A percentile compares a stretch with the other conserved stretches of the same genome.
Conservation (phyloP, 352 stramenopile species). For the Pythium sukuiense region DNA sequence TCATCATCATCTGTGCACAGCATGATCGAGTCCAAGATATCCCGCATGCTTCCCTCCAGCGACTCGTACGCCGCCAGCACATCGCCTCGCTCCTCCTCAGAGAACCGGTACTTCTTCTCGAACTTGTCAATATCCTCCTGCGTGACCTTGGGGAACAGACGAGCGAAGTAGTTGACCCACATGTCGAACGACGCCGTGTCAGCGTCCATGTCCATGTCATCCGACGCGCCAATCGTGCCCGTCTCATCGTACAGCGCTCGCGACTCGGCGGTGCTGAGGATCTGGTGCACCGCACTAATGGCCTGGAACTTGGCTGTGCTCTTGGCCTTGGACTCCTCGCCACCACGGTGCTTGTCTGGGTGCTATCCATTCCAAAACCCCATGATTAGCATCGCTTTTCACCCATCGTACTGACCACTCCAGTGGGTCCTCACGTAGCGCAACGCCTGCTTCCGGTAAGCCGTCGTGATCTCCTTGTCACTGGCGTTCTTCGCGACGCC, state of each 20-base stretch:
- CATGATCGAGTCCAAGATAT: conserved; percentile 88
- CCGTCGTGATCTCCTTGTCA: conserved; percentile 72
- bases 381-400: neutral
- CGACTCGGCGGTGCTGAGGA: conserved; percentile 76
- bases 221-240: conserved; percentile 56
- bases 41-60: conserved; percentile 74
- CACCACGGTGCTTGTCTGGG: conserved; percentile 87
- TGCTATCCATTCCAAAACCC: conserved; percentile 53
- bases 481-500: conserved; percentile 48
- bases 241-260: conserved; percentile 86
- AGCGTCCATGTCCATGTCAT: conserved; percentile 35
- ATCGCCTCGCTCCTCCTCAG: conserved; percentile 81
- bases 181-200: conserved; percentile 59
- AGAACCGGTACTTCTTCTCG: conserved; percentile 76
- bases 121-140: conserved; percentile 79
- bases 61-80: conserved; percentile 78
- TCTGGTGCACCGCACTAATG: conserved; percentile 81
- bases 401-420: neutral
- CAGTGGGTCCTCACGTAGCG: conserved; percentile 47
- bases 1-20: conserved; percentile 82
- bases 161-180: conserved; percentile 88
- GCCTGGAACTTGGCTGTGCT: conserved; percentile 86
- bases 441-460: conserved; percentile 69
- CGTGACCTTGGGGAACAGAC: conserved; percentile 87
- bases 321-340: conserved; percentile 47